Evolutionary conservation across 2,329 filamentous ascomycete species (phyloP), one percentile per base, ranked within the genome.

Genomic region (Cytospora leucostoma): DNA sequence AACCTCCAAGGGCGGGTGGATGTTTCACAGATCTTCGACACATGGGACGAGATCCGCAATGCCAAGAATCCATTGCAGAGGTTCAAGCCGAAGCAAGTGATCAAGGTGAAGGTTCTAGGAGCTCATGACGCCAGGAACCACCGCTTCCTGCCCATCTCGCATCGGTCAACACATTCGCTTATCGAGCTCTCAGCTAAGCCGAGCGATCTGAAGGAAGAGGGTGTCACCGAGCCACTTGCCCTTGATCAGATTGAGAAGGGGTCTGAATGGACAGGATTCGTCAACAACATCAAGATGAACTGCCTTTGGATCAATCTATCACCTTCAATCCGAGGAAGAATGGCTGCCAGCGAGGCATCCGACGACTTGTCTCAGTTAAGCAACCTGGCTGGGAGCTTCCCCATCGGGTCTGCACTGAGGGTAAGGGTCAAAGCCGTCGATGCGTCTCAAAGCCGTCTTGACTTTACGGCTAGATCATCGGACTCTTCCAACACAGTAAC

Each of bases 1-100:
- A 92, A 93, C 67, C 82, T 96, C 10, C 91, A 96, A 73, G 95
- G 94, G n/a, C 91, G 95, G 19, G 88, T 99, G 65, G 94, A 97
- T 72, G 86, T 95, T 7, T 96, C 95, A 1, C 92, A 98, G 74
- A 78, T 93, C 13, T 99, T 96, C 73, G 91, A 97, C 74, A 82
- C 82, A 12, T 97, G 90, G 89, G 90, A 96, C 54, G 88, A 94
- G 51, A 95, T 99, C 70, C 82, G 86, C 62, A 87, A 97, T 72
- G 85, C 88, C 63, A 97, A 94, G 75, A 82, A 87, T 34, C 94
- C 95, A 1, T 80, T 98, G n/a, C 80, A 82, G 62, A 83, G 84
- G 66, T 96, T 96, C 77, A 84, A 86, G 66, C 80, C 83, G 57
- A 90, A 91, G 69, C 86, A 94, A 63, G 78, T 87, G 53, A 77